Evolutionary conservation across 2,329 filamentous ascomycete genomes (phyloP), one percentile per base, ranked within the genome.

Genomic region (Scortechinia acanthostroma): DNA sequence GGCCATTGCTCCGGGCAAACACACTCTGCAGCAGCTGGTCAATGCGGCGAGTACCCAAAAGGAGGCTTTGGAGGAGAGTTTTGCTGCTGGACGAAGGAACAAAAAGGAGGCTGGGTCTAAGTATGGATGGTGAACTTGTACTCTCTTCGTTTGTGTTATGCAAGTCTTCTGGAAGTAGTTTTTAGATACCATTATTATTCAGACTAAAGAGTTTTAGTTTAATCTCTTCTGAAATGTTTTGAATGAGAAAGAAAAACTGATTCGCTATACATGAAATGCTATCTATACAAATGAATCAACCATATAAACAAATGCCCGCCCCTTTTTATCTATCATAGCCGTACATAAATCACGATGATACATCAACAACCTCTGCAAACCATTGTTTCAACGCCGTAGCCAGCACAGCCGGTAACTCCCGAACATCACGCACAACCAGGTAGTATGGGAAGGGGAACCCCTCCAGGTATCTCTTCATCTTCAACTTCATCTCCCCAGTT

Each of bases 381-480:
- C 82, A 86, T 58, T 85, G 80, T 60, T 81, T 78, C 60, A 86
- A 63, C 23, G 81, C 82, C 50, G 75, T 75, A 33, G 77, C 75
- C 56, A 86, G 62, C 46, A 86, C 78, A 43, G 71, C 73, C 4
- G 82, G 81, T 58, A 86, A 64, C 60, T 85, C 81, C 48, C 71
- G 68, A 20, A 86, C 80, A 65, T 85, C 76, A 46, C 78, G 68
- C 25, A 86, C 80, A 42, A 86, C 76, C 35, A 86, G 58, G 55
- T 84, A 86, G 59, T 83, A 86, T 48, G 73, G 69, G 59, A 86
- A 86, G 1, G 81, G 82, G 55, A 86, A 86, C 4, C 70, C 71
- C 55, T 86, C 82, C 47, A 85, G 69, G 53, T 86, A 86, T 53
- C 76, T 74, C 60, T 76, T 74, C 62, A 80, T 77, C 50, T 74